Evolutionary conservation across 805 yeast genomes (phyloP).

Genomic region (Starmera quercuum): DNA sequence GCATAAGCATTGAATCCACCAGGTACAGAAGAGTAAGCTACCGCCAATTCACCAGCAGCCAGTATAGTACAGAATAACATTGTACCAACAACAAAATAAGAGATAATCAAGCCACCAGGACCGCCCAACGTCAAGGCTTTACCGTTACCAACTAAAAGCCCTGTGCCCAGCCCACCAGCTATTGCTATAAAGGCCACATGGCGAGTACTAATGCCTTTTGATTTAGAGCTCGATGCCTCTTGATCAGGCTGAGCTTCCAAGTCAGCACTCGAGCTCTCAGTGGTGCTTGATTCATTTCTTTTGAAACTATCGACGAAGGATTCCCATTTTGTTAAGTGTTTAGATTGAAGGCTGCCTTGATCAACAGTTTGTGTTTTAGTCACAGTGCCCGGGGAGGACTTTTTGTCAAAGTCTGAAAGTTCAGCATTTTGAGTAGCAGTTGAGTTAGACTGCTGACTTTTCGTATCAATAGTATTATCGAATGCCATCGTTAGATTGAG

Average conservation of each 20-base stretch:
- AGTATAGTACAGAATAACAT: constrained; percentile 54
- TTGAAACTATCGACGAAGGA: constrained; percentile 24
- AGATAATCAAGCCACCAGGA: constrained; percentile 43
- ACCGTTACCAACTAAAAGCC: constrained; percentile 53
- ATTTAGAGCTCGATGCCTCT: not conserved
- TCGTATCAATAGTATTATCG: too few relatives aligned
- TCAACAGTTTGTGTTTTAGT: constrained; percentile 1
- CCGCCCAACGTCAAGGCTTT: constrained; percentile 37
- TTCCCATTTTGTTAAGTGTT: constrained; percentile 10
- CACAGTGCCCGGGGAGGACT: too few relatives aligned
- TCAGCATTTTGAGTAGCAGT: too few relatives aligned
- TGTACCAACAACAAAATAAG: constrained; percentile 48
- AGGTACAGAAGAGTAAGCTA: constrained; percentile 45
- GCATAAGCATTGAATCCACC: constrained; percentile 62
- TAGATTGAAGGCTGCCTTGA: not conserved
- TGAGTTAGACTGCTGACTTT: too few relatives aligned
- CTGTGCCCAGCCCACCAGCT: constrained; percentile 84
- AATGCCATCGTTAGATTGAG: too few relatives aligned
- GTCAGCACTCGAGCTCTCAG: constrained; percentile 1
- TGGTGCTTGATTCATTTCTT: constrained; percentile 3
- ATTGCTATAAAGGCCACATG: constrained; percentile 48
- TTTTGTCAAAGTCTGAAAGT: too few relatives aligned
- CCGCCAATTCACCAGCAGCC: constrained; percentile 63
- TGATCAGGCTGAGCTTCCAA: not conserved
- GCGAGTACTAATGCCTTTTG: constrained; percentile 5